Percentiles rank a stretch among this genome's conserved stretches.
Conservation (phyloP, 2,329 filamentous ascomycete species). For the Aspergillus thermomutatus region DNA sequence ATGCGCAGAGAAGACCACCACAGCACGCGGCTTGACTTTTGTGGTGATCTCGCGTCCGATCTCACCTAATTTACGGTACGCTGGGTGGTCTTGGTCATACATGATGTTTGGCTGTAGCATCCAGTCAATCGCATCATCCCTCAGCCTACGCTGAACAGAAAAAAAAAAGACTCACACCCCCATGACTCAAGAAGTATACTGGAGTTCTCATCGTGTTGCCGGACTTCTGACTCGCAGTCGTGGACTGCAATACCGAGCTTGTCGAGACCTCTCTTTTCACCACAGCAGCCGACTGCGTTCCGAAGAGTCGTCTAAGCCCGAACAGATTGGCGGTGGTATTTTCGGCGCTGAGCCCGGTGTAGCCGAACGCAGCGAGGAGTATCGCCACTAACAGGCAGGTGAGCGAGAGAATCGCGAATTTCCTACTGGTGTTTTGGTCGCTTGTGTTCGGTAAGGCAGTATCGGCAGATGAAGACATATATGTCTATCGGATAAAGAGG, state of each 20-base stretch:
- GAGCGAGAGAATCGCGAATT: constrained; percentile 15
- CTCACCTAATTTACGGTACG: constrained; percentile 59
- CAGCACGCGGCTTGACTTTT: constrained; percentile 66
- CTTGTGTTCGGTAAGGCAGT: constrained; percentile 2
- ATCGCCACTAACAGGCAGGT: constrained; percentile 19
- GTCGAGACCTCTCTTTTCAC: background rate
- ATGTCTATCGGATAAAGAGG: background rate
- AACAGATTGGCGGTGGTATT: constrained; percentile 25
- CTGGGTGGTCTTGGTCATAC: constrained; percentile 66
- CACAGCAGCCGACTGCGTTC: constrained; percentile 10
- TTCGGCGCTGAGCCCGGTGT: constrained; percentile 2
- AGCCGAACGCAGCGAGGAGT: constrained; percentile 15
- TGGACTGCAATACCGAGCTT: too few relatives aligned
- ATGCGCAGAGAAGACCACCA: constrained; percentile 75
- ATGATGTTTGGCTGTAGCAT: constrained; percentile 56
- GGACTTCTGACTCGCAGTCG: background rate
- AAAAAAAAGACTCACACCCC: constrained; percentile 34
- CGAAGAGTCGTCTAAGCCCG: constrained; percentile 22
- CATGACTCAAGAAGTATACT: constrained; percentile 53
- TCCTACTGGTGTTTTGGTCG: background rate
- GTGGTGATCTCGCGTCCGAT: constrained; percentile 69
- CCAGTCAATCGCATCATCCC: background rate
- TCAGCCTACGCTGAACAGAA: background rate
- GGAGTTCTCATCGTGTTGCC: constrained; percentile 39
- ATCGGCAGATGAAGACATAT: constrained; percentile 22